Conservation (phyloP, 2,329 filamentous ascomycete genomes). For the Scedosporium minutisporum region DNA sequence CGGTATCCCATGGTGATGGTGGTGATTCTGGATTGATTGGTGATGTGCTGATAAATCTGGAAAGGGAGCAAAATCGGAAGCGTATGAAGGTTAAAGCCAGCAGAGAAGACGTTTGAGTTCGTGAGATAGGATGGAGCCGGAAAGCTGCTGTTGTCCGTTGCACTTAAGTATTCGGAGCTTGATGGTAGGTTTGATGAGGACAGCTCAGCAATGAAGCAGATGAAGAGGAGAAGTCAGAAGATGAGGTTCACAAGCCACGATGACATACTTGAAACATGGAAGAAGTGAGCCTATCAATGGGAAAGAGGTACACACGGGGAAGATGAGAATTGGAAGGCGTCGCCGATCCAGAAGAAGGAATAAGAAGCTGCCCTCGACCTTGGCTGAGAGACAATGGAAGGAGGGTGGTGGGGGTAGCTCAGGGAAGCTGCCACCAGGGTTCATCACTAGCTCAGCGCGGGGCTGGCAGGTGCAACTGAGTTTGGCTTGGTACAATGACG, state of each 20-base stretch:
- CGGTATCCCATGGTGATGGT: conserved; percentile 37
- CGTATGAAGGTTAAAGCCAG: neutral
- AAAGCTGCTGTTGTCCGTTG: neutral
- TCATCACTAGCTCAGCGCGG: neutral
- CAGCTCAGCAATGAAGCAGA: neutral
- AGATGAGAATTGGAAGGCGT: neutral
- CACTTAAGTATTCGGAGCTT: neutral
- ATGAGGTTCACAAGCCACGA: neutral
- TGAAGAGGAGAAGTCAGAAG: neutral
- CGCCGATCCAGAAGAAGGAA: neutral
- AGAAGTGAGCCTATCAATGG: neutral
- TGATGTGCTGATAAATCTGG: neutral
- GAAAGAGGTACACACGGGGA: neutral
- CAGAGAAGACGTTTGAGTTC: neutral
- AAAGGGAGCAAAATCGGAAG: neutral
- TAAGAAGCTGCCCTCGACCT: neutral
- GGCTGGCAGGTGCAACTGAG: neutral
- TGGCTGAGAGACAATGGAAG: neutral
- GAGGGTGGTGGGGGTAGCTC: neutral
- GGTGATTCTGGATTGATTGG: neutral
- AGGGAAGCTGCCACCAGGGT: neutral
- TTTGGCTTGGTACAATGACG: too few species aligned
- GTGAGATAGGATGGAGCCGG: neutral
- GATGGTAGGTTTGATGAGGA: neutral
- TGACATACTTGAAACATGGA: neutral